Evolutionary conservation across 1,139 yeast genomes (phyloP), one percentile per base, ranked within the genome.

Genomic region (Yamadazyma friedrichii): DNA sequence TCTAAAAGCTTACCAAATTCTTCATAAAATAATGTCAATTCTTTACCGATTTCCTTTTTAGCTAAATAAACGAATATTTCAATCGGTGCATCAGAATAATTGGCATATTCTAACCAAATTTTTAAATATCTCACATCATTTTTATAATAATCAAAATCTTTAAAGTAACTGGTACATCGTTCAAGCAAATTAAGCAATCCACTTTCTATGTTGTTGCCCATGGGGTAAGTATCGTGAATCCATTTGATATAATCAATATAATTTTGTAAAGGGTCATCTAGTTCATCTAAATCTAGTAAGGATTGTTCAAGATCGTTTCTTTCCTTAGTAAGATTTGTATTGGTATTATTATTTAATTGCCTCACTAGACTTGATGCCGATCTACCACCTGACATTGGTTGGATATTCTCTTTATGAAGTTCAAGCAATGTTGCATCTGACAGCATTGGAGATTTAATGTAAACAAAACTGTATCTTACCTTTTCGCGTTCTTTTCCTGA

Each of bases 201-300:
- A 49, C 89, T 84, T 32, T 82, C 85, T 3, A 73, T 67, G 9
- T 77, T 76, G 16, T 75, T 69, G 0, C 95, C 95, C 34, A 82
- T 82, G 0, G 95, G 91, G 50, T 64, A 85, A 32, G 72, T 75
- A 35, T 74, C 72, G 41, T 77, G 80, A 6, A 80, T 78, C 96
- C 96, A 91, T 12, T 68, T 61, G 12, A 91, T 71, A 51, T 88
- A 89, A 15, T 82, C 83, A 16, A 88, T 53, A 59, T 76, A 88
- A 1, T 80, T 77, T 44, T 84, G 87, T 24, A 89, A 61, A 0
- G 97, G 96, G 55, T 91, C 97, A 61, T 89, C 96, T 32, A 80
- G 59, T 20, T 83, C 85, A 1, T 77, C 82, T 2, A 77, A 51
- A 1, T 73, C 67, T 13, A 54, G 56, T 15, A 84, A 59, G 11